These are phyloP conservation scores for Acacia acuminata DNA, from an alignment of 306 rosid species.

Conservation along the genomic window DNA sequence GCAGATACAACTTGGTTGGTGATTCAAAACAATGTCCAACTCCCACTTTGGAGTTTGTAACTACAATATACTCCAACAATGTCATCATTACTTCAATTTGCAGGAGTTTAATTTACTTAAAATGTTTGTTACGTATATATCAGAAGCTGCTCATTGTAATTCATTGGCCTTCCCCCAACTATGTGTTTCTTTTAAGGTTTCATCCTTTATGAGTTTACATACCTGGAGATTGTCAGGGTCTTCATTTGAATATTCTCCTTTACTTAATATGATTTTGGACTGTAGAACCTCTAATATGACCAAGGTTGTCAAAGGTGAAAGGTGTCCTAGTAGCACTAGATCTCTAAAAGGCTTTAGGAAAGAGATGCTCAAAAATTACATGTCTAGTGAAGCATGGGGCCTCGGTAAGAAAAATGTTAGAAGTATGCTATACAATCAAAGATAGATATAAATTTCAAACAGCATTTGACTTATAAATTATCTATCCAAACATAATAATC, in stretches of 20 bases:
- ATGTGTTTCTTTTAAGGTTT: neutral
- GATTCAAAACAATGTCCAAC: neutral
- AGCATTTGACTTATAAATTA: neutral
- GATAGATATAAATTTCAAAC: neutral
- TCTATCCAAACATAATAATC: too few relatives aligned
- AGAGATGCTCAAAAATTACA: neutral
- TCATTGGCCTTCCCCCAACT: neutral
- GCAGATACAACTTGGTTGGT: neutral
- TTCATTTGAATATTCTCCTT: neutral
- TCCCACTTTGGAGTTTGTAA: conserved; percentile 13
- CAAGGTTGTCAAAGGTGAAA: neutral
- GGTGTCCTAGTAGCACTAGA: neutral
- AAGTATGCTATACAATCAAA: neutral
- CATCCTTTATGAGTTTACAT: neutral
- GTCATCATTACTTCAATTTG: neutral
- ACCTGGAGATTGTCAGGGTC: neutral
- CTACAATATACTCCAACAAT: neutral
- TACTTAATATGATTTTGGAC: neutral
- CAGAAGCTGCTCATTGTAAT: neutral
- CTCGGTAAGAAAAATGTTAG: neutral
- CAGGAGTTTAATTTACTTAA: conserved; percentile 5
- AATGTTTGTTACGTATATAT: neutral
- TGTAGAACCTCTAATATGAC: neutral
- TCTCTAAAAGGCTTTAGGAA: neutral
- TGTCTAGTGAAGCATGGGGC: neutral